Base-by-base conservation (phyloP, 129 eudicot species). In the Chrysanthemum lavandulifolium region DNA sequence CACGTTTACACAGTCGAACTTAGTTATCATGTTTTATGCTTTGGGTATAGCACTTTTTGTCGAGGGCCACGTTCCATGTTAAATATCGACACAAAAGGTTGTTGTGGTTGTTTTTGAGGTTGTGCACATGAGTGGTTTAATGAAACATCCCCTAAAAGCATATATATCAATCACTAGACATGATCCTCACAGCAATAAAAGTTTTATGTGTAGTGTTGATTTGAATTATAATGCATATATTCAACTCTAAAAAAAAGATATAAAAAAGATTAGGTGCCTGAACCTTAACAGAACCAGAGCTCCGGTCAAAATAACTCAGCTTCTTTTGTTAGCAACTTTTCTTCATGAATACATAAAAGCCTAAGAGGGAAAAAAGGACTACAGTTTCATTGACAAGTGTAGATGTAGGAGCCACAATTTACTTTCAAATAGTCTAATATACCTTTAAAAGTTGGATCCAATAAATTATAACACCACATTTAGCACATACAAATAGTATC, bases 361-460 rank as follows among this genome's bases (percentile, higher is more conserved):
- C n/a, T n/a, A n/a, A n/a, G n/a, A n/a, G 10, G 16, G 33, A 33
- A 0, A 19, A 45, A 48, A 70, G 29, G 51, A 14, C 48, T 16
- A 10, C 65, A 52, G 16, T 51, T 61, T 50, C 55, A 31, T 49
- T 77, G 70, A 21, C 62, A 77, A 14, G 61, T 77, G 81, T 50
- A 31, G 11, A 51, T 51, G 76, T 68, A 61, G 76, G 76, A 61
- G 76, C 81, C 81, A 77, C 71, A 62, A 51, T 61, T 50, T 59
- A 40, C 60, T 77, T 69, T 69, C 33, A 66, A 66, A 16, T 45
- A 19, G 4, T 61, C 6, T 53, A 33, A 33, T 36, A 36, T 36
- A 6, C 8, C 47, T 40, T 40, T 40, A 40, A 7, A 40, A 40
- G 10, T 40, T 40, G 47, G 47, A 40, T 40, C 47, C 47, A 7